Base-by-base conservation (phyloP, 2,329 filamentous ascomycete genomes). In the Byssoonygena ceratinophila region DNA sequence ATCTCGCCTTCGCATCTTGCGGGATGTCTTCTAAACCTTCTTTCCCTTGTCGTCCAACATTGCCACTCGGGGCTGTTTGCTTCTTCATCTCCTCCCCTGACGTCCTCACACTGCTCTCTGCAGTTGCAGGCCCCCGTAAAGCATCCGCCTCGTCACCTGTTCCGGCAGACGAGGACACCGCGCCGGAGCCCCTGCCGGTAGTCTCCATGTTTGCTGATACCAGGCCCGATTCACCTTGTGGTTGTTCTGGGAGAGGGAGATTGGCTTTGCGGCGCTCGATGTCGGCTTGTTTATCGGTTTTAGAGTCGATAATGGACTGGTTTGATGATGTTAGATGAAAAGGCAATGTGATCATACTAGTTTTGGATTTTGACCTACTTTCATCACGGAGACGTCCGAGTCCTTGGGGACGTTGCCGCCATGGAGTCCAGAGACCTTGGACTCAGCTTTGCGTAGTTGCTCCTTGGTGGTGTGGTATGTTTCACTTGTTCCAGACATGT, bases 241-340 rank as follows among this genome's bases (percentile, higher is more conserved):
- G 87, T 59, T 90, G 76, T 1, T 91, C 85, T 16, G 87, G 87
- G 47, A 90, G 79, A 48, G 85, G 85, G 29, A 94, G 81, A 70
- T 88, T 87, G 67, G 81, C 71, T 71, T 83, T 76, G 63, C 76
- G 76, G 67, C 85, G 71, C 49, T 82, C 78, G 64, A 90, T 84
- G 68, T 84, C 73, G 52, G 83, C 73, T 58, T 73, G 66, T 68
- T 86, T 87, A 70, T 71, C 56, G 47, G 61, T 67, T 59, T 68
- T 67, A 29, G 68, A 66, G 54, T 69, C 67, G 61, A 70, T 58
- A 27, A 69, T 57, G 36, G 65, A 71, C 68, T 72, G 51, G 31
- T 18, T 20, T 6, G 37, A 37, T 37, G 12, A 34, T 9, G 48
- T 44, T 20, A 29, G 22, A 27, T 43, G 27, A 14, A 4, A 3